Percentiles rank a stretch among this genome's conserved stretches.
Conservation (phyloP, 140 eudicot genomes). For the Ambrosia hybrid region DNA sequence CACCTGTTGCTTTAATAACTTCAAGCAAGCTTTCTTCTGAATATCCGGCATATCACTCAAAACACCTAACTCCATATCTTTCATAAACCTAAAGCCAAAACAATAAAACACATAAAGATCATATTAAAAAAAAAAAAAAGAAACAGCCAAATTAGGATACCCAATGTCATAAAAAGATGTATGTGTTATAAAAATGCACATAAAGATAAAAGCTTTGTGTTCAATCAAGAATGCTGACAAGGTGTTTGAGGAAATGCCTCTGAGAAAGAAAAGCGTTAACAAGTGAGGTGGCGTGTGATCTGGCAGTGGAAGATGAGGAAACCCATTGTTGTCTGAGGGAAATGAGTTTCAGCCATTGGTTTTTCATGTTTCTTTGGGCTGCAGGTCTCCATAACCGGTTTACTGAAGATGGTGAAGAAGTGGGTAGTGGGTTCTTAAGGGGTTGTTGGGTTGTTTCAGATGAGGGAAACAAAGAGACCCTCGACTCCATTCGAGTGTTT, state of each 20-base stretch:
- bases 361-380: constrained; percentile 87
- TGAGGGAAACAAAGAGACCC: constrained; percentile 12
- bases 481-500: constrained; percentile 26
- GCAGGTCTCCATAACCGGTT: constrained; percentile 84
- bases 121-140: neutral
- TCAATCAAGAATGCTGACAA: neutral
- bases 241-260: constrained; percentile 47
- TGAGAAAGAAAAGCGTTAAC: constrained; percentile 76
- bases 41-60: constrained; percentile 77
- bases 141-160: neutral
- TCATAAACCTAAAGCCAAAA: constrained; percentile 57
- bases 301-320: constrained; percentile 57
- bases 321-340: constrained; percentile 53
- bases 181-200: neutral
- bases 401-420: constrained; percentile 36
- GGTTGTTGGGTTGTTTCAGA: constrained; percentile 28
- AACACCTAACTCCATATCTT: constrained; percentile 76
- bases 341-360: constrained; percentile 79
- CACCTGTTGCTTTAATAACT: constrained; percentile 80
- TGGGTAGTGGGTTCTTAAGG: constrained; percentile 8
- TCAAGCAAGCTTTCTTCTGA: constrained; percentile 55
- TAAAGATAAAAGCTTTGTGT: neutral
- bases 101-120: neutral
- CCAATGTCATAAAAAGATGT: neutral
- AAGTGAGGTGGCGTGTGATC: constrained; percentile 70